These are phyloP conservation scores for Aphanomyces euteiches DNA, from an alignment of 352 stramenopile genomes.

Conservation along the genomic window DNA sequence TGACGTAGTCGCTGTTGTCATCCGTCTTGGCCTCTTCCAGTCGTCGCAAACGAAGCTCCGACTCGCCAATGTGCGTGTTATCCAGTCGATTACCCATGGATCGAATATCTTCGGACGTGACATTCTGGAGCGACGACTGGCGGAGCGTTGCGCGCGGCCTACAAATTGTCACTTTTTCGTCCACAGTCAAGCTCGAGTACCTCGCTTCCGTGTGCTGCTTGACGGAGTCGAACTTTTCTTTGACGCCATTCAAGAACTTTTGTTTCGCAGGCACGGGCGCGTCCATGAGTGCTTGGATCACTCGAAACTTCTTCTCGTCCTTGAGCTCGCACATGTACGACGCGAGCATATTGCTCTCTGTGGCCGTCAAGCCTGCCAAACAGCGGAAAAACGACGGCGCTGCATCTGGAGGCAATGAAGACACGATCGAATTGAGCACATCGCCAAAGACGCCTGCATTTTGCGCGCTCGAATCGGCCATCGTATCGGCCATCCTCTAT, in stretches of 20 bases:
- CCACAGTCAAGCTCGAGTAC: background rate
- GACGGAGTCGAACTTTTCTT: conserved; percentile 66
- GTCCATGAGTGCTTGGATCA: conserved; percentile 81
- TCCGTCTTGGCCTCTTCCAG: conserved; percentile 73
- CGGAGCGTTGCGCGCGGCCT: conserved; percentile 2
- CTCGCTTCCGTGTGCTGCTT: conserved; percentile 38
- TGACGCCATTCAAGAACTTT: conserved; percentile 64
- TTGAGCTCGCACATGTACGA: conserved; percentile 68
- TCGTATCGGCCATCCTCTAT: too few relatives aligned
- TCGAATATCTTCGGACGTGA: conserved; percentile 80
- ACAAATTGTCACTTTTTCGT: background rate
- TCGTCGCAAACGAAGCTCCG: conserved; percentile 68
- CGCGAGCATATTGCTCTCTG: conserved; percentile 71
- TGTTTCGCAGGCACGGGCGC: conserved; percentile 74
- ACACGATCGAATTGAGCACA: conserved; percentile 67
- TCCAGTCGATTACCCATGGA: conserved; percentile 58
- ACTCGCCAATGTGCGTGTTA: conserved; percentile 78
- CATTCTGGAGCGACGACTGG: conserved; percentile 57
- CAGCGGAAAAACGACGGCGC: conserved; percentile 71
- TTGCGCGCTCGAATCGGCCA: too few relatives aligned
- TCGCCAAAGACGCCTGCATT: conserved; percentile 48
- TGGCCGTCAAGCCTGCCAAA: conserved; percentile 63
- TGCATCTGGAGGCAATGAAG: conserved; percentile 63
- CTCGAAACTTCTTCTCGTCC: conserved; percentile 80
- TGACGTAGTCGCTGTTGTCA: conserved; percentile 36